Conservation (phyloP, 1,139 yeast species). For the Geotrichum aggregatum region DNA sequence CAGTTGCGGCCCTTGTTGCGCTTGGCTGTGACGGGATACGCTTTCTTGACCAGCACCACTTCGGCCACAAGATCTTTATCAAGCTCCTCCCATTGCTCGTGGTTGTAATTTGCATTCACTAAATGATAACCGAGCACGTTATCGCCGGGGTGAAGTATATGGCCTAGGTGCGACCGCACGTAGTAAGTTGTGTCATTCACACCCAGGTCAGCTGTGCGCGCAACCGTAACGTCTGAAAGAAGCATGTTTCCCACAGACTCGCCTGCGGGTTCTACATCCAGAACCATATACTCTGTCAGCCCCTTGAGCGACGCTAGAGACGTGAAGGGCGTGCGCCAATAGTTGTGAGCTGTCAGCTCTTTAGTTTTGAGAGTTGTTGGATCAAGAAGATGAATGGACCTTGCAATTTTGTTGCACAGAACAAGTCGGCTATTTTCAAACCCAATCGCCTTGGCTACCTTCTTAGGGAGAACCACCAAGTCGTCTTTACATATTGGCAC, state of each 20-base stretch:
- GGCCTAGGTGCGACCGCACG: slow-evolving; percentile 89
- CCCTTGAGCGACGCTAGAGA: slow-evolving; percentile 73
- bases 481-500: slow-evolving; percentile 97
- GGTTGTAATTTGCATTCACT: slow-evolving; percentile 80
- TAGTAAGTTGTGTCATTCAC: slow-evolving; percentile 75
- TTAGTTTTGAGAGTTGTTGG: slow-evolving; percentile 73
- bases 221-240: slow-evolving; percentile 85
- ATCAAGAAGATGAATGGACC: slow-evolving; percentile 78
- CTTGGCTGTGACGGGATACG: slow-evolving; percentile 75
- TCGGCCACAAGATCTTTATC: slow-evolving; percentile 63
- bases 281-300: slow-evolving; percentile 77
- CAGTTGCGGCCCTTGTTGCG: slow-evolving; percentile 73
- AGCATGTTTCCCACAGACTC: slow-evolving; percentile 61
- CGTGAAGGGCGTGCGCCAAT: slow-evolving; percentile 79
- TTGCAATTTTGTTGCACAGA: slow-evolving; percentile 77
- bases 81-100: slow-evolving; percentile 75
- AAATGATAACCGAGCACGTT: slow-evolving; percentile 87
- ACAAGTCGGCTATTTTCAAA: slow-evolving; percentile 51
- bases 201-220: slow-evolving; percentile 86
- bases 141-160: slow-evolving; percentile 93
- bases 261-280: slow-evolving; percentile 93
- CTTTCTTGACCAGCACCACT: slow-evolving; percentile 86
- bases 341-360: slow-evolving; percentile 65
- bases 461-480: slow-evolving; percentile 83
- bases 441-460: slow-evolving; percentile 77